Base-by-base conservation (phyloP, 352 stramenopile species). In the Phytophthora multivora region DNA sequence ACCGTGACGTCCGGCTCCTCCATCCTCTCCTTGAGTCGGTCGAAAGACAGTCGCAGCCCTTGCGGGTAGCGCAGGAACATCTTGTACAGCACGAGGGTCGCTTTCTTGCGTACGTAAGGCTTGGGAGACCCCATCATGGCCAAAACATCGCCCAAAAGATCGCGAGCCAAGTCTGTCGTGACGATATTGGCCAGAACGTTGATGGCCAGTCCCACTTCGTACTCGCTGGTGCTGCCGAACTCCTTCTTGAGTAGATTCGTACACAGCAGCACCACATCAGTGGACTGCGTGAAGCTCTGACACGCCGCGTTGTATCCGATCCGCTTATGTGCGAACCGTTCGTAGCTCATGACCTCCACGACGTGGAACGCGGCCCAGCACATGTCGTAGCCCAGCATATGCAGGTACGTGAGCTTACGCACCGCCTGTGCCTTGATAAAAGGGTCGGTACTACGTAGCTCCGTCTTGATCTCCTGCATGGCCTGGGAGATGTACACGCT, bases 201-300 rank as follows among this genome's bases (percentile, higher is more conserved):
- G 62, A 99, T 96, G 16, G 97, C 97, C 21, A 99, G 66, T 4
- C 97, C 98, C 23, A 98, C 91, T 58, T 99, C 97, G 75, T 99
- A 99, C 80, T 98, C 75, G 80, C 93, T 97, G 8, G 77, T 57
- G 40, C 77, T 90, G 26, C 83, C 83, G 62, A 95, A 93, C 67
- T 99, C 97, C 73, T 99, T 99, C 75, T 99, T 99, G 25, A 99
- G 83, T 40, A 99, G 71, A 75, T 99, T 99, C 5, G 98, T 99
- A 33, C 96, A 99, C 5, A 99, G 83, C 49, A 99, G 71, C 51
- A 99, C 96, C 8, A 99, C 97, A 56, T 99, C 97, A 13, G 97
- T 99, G 28, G 94, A 89, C 78, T 98, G 93, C 63, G 93, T 97
- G 74, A 99, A 98, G 72, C 91, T 95, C 76, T 98, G 96, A 56